Base-by-base conservation (phyloP, 106 monocot species). In the Dioscorea dumetorum region DNA sequence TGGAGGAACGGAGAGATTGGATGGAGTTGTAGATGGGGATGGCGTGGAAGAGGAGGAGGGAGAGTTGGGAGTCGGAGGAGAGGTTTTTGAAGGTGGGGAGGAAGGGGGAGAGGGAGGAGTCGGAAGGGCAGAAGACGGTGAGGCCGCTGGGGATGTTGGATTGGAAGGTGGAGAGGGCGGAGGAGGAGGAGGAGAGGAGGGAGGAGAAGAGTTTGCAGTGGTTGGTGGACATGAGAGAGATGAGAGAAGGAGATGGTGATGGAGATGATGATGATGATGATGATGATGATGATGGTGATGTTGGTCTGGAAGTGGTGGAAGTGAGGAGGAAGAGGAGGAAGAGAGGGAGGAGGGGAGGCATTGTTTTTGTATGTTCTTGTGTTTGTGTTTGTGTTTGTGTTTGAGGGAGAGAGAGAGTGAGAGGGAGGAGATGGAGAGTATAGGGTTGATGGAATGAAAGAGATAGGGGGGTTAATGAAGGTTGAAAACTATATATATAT, bases 41-140 rank as follows among this genome's bases (percentile, higher is more conserved):
- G 23, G 67, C 91, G 64, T 95, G 95, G 85, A 84, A 95, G 61
- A 95, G 86, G 15, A 91, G 75, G 35, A 95, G 56, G 1, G 81
- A 79, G 18, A 62, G 7, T 78, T 86, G 81, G 9, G 66, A 83
- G 48, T 71, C 81, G 33, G 65, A 76, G 49, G 91, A 84, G 53
- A 91, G 81, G 59, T 91, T 91, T 79, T 86, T 95, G 81, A 74
- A 88, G 73, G 82, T 81, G 67, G 88, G 79, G 68, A 74, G 33
- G 74, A 91, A 95, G 0, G 67, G 69, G 33, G 66, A 69, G 61
- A 95, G 64, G 3, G 88, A 86, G 16, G 77, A 52, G 70, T 95
- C 95, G 57, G 70, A 8, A 3, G 91, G 91, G 70, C 95, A 95
- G 73, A 95, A 88, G 4, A 86, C 69, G 0, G 91, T 88, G 41